phyloP scores from a whole-genome alignment of 192 early-diverging fungal genomes.

The Coemansia sp. region DNA sequence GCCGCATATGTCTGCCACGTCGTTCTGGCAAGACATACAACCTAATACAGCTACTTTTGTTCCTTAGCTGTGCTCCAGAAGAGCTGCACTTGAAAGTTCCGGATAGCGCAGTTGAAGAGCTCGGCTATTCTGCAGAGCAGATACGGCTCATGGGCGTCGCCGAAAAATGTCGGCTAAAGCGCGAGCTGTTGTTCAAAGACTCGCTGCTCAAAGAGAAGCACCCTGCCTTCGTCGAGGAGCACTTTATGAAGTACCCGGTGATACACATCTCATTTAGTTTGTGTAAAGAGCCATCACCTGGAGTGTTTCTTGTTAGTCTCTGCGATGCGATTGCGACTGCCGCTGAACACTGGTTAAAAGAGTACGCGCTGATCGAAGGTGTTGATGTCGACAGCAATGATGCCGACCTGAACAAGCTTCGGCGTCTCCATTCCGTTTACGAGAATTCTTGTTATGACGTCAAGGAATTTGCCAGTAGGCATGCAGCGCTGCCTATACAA shows the following conservation, averaged over 20 bases:
- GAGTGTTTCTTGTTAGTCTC: constrained; percentile 14
- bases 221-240: constrained; percentile 25
- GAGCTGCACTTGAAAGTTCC: constrained; percentile 10
- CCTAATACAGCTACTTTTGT: constrained; percentile 36
- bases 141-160: constrained; percentile 13
- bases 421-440: too few species aligned
- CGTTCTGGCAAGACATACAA: constrained; percentile 49
- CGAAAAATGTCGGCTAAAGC: constrained; percentile 30
- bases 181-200: constrained; percentile 24
- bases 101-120: constrained; percentile 7
- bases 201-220: constrained; percentile 30
- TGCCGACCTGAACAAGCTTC: too few species aligned
- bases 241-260: constrained; percentile 49
- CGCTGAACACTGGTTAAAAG: neutral
- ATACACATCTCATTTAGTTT: constrained; percentile 26
- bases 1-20: constrained; percentile 38
- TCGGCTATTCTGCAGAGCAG: neutral
- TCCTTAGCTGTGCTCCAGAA: constrained; percentile 29
- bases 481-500: neutral
- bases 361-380: neutral
- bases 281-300: constrained; percentile 16
- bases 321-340: neutral
- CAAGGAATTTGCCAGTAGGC: too few species aligned
- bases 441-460: too few species aligned
- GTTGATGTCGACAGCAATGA: too few species aligned